Conservation (phyloP, 208 protist genomes). For the Leishmania aethiopica region DNA sequence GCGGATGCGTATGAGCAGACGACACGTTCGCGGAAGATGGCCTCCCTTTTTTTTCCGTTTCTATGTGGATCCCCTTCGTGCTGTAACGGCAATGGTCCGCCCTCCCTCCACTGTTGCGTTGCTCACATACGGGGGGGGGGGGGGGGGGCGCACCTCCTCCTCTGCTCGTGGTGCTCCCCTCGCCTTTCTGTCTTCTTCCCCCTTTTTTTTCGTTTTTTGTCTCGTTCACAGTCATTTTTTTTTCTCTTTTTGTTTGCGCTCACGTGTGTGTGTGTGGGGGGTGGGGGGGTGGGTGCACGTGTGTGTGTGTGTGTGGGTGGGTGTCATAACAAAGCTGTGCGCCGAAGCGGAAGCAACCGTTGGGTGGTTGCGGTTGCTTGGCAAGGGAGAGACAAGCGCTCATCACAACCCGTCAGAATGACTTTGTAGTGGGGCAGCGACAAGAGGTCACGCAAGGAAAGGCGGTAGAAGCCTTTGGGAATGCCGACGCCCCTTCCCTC, state of each 20-base stretch:
- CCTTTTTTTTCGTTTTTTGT: background rate
- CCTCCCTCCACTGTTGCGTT: background rate
- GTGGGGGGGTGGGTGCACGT: too few species aligned
- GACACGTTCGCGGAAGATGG: background rate
- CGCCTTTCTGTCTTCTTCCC: background rate
- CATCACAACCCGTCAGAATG: background rate
- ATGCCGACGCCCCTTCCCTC: background rate
- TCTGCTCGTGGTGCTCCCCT: background rate
- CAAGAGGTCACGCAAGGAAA: background rate
- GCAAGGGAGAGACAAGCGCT: background rate
- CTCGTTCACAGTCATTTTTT: background rate
- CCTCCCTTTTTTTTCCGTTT: background rate
- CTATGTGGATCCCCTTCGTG: background rate
- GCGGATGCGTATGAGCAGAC: background rate
- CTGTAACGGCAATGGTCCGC: background rate
- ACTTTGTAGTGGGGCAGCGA: background rate
- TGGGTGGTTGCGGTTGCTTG: background rate
- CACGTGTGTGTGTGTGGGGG: background rate
- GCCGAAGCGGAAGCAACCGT: background rate
- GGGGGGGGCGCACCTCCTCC: too few species aligned
- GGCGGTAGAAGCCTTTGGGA: background rate
- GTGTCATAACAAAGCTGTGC: background rate
- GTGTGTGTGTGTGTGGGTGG: background rate
- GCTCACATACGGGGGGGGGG: background rate
- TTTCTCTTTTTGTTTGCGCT: background rate